Conservation (phyloP, 257 asterid genomes). For the Plantago major region DNA sequence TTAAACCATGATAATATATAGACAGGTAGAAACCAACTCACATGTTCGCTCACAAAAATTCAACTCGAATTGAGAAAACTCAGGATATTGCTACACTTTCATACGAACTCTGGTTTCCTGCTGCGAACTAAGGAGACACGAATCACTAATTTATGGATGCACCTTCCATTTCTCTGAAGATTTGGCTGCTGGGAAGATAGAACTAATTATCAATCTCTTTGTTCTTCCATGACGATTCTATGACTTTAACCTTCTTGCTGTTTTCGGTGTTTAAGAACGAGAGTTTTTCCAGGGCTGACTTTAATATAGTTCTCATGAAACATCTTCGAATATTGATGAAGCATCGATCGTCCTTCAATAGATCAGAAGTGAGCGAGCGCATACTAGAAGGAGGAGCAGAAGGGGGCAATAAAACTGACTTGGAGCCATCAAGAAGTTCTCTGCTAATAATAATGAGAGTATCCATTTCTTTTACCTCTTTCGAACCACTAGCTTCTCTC, state of each 20-base stretch:
- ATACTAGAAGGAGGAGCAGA: conserved; percentile 65
- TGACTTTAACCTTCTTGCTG: conserved; percentile 57
- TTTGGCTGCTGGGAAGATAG: too few relatives aligned
- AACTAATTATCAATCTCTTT: conserved; percentile 25
- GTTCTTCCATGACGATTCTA: conserved; percentile 57
- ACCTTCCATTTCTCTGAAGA: too few relatives aligned
- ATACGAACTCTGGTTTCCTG: too few relatives aligned
- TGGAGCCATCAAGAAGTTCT: conserved; percentile 84
- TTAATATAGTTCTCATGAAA: conserved; percentile 89
- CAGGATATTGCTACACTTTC: too few relatives aligned
- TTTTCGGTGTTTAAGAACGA: conserved; percentile 65
- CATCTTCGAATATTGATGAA: conserved; percentile 83
- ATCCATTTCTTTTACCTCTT: conserved; percentile 36
- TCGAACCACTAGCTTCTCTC: conserved; percentile 21
- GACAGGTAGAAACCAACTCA: too few relatives aligned
- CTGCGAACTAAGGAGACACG: too few relatives aligned
- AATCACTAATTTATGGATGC: too few relatives aligned
- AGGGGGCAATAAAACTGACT: conserved; percentile 65
- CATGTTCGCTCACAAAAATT: too few relatives aligned
- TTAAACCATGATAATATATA: too few relatives aligned
- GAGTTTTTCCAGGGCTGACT: conserved; percentile 61
- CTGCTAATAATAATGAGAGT: conserved; percentile 61
- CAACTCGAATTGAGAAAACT: too few relatives aligned
- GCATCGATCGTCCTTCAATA: conserved; percentile 91
- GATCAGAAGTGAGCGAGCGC: conserved; percentile 70